These are phyloP conservation scores for Phanerochaete carnosa DNA, from an alignment of 768 basidiomycete species.

Conservation along the genomic window DNA sequence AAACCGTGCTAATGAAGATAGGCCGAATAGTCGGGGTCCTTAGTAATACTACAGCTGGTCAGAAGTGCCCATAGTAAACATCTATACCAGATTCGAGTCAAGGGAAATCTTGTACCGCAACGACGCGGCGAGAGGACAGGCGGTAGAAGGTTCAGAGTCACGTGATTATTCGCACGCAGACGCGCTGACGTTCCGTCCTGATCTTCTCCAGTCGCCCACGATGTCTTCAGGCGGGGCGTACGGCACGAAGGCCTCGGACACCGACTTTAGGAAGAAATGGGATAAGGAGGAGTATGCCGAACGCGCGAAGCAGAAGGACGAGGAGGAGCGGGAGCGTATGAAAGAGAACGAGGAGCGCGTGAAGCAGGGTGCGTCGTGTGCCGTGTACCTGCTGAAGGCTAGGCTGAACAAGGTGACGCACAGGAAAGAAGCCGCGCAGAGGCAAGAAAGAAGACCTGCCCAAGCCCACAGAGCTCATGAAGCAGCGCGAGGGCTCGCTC, in stretches of 20 bases:
- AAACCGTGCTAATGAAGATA: no score
- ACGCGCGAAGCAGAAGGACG: conserved; percentile 76
- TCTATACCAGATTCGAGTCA: no score
- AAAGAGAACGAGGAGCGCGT: conserved; percentile 80
- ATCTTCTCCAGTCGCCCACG: no score
- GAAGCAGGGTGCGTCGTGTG: conserved; percentile 63
- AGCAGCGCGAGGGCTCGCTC: conserved; percentile 78
- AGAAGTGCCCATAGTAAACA: no score
- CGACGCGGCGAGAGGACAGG: no score
- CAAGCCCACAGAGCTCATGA: conserved; percentile 91
- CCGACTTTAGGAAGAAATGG: conserved; percentile 88
- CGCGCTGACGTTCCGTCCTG: no score
- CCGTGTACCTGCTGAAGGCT: no score
- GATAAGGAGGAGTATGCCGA: conserved; percentile 91
- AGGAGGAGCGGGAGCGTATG: conserved; percentile 79
- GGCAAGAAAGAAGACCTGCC: conserved; percentile 75
- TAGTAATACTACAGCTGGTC: no score
- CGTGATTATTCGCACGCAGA: no score
- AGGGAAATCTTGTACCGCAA: no score
- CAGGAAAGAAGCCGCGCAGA: conserved; percentile 82
- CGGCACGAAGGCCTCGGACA: conserved; percentile 46
- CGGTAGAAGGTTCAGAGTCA: no score
- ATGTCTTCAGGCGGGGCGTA: conserved; percentile 31
- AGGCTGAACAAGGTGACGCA: not conserved
- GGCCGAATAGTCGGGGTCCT: no score